These are phyloP conservation scores for Lachnellula cervina DNA, from an alignment of 2,329 filamentous ascomycete genomes.

Conservation along the genomic window DNA sequence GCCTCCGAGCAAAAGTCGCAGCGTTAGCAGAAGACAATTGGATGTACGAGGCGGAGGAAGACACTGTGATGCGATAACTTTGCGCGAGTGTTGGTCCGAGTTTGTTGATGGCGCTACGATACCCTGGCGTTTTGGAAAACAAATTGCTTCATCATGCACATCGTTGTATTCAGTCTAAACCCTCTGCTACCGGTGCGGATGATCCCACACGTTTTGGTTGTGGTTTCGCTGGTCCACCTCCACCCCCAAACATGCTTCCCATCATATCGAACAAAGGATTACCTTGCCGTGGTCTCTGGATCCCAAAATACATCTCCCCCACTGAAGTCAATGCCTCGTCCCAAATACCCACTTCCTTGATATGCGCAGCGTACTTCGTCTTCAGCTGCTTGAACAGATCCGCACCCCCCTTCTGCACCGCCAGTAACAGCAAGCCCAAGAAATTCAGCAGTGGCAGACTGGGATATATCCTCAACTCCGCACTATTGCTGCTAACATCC, in stretches of 20 bases:
- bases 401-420: conserved; percentile 69
- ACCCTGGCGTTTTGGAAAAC: conserved; percentile 18
- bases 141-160: conserved; percentile 11
- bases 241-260: conserved; percentile 86
- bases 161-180: conserved; percentile 47
- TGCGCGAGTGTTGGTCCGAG: neutral
- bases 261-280: conserved; percentile 98
- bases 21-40: conserved; percentile 78
- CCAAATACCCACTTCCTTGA: conserved; percentile 76
- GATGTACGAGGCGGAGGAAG: conserved; percentile 68
- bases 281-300: conserved; percentile 79
- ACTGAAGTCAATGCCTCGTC: conserved; percentile 78
- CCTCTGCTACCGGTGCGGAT: conserved; percentile 50
- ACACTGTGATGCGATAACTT: conserved; percentile 14
- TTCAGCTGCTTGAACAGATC: conserved; percentile 79
- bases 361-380: conserved; percentile 72
- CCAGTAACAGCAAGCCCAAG: conserved; percentile 75
- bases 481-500: conserved; percentile 68
- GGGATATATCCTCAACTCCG: conserved; percentile 78
- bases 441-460: conserved; percentile 95
- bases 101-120: conserved; percentile 19
- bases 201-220: conserved; percentile 34
- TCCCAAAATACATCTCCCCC: conserved; percentile 95
- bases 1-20: conserved; percentile 66
- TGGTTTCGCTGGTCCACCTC: conserved; percentile 41